phyloP scores from a whole-genome alignment of 2,329 filamentous ascomycete genomes.

The Trichoderma breve region DNA sequence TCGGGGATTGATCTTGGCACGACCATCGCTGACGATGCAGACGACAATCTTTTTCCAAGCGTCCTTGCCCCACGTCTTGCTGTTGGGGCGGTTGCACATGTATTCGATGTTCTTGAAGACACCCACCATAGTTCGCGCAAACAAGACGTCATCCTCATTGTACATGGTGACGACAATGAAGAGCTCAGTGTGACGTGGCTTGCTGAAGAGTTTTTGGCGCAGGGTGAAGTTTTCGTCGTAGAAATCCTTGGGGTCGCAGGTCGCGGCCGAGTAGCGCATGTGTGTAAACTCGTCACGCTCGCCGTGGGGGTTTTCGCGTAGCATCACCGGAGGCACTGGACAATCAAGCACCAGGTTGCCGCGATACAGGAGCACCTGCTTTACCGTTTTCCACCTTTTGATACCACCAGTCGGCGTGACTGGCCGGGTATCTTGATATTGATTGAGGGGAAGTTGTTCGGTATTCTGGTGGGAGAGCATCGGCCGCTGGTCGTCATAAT shows the following conservation, averaged over 20 bases:
- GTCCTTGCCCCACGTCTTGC: constrained; percentile 97
- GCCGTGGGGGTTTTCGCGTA: constrained; percentile 85
- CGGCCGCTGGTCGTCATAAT: constrained; percentile 69
- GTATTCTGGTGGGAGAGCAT: constrained; percentile 68
- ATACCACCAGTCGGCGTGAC: constrained; percentile 51
- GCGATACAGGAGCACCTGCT: constrained; percentile 95
- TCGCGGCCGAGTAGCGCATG: constrained; percentile 92
- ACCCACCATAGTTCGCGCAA: constrained; percentile 92
- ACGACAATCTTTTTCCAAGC: constrained; percentile 99
- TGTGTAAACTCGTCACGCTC: constrained; percentile 90
- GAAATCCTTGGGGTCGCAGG: constrained; percentile 87
- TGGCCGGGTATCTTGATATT: constrained; percentile 45
- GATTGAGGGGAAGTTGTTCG: constrained; percentile 33
- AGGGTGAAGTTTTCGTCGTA: constrained; percentile 87
- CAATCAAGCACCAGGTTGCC: constrained; percentile 97
- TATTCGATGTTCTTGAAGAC: constrained; percentile 99
- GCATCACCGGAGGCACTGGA: constrained; percentile 82
- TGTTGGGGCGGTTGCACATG: constrained; percentile 90
- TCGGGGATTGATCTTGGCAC: constrained; percentile 91
- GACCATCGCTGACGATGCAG: constrained; percentile 93
- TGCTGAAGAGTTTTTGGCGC: constrained; percentile 87
- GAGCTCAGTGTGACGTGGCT: constrained; percentile 86
- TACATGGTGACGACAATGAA: constrained; percentile 99
- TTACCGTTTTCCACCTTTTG: constrained; percentile 95
- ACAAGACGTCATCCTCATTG: constrained; percentile 95